Evolutionary conservation across 192 early-diverging fungal genomes (phyloP), one percentile per base, ranked within the genome.

Genomic region (Backusella macrospora): DNA sequence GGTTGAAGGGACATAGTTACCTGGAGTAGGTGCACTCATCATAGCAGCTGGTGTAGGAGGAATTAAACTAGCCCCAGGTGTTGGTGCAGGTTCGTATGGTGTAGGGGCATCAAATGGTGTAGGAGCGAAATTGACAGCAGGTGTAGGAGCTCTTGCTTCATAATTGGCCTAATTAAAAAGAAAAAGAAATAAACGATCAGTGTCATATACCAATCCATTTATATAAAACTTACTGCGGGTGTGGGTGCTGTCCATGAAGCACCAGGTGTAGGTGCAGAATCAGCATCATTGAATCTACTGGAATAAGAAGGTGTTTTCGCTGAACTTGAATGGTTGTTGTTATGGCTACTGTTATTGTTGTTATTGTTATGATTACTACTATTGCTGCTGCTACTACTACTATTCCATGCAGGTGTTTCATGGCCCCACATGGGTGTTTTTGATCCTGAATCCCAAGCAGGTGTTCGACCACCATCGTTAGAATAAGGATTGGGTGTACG

Each of bases 391-490:
- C 21, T 81, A 18, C 82, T 87, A 59, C 88, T 91, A 67, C 86
- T 82, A 79, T 88, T 87, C 91, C 92, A 91, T 29, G 88, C 86
- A 40, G 90, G 90, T 40, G 91, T 91, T 52, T 82, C 67, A 46
- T 76, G n/a, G 81, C 77, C 68, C 85, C 87, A 46, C 77, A 73
- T 85, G 9, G 84, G 84, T 29, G 85, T 85, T 75, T 82, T 82
- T 72, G 82, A 85, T 52, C 92, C 93, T 65, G 82, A 83, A 71
- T 83, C 88, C 86, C 79, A 87, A 14, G 80, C 90, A 76, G 81
- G 85, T 52, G 80, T 83, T 46, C 73, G 78, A n/a, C 83, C 47
- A 38, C 82, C 83, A 70, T 86, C 79, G 9, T 72, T 82, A 45
- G 79, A 78, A 66, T 76, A 81, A 45, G 80, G 80, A 38, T 87